Base-by-base conservation (phyloP, 768 basidiomycete genomes). In the Rhizopogon sp. region DNA sequence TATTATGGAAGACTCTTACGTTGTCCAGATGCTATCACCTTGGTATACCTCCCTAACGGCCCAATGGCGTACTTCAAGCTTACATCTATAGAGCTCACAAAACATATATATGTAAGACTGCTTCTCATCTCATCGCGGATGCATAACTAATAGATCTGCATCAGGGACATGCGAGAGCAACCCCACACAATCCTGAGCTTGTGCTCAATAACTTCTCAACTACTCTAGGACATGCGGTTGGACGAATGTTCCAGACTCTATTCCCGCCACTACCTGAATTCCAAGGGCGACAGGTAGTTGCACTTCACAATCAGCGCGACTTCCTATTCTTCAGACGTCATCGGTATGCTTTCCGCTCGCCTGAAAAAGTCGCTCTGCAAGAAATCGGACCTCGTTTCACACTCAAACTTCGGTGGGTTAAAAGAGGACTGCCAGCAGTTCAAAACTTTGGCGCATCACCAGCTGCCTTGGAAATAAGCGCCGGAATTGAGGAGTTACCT, bases 381-480 rank as follows among this genome's bases (percentile, higher is more conserved):
- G 97, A 99, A 71, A 99, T 99, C 59, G 97, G 97, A 2, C 97
- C 97, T 6, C 84, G 96, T 33, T 97, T 99, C 66, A 98, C 97
- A 0, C 78, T 98, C 10, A 98, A 98, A 72, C 76, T 99, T 54
- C 79, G 87, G 39, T 97, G 87, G 78, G 71, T 99, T 55, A 85
- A 88, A 66, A 93, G 89, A 62, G 94, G 93, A 9, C 75, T 95
- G 20, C 95, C 94, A 1, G 85, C 88, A 5, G 91, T 94, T 28
- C 79, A 79, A 58, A 78, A 81, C 60, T 76, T 84, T 64, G 85
- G 87, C 28, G 82, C 87, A 58, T 75, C 77, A n/a, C 76, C 83
- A 1, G 74, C 78, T 58, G 72, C 80, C 22, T 64, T 88, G 47
- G 72, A 78, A 57, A 80, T 85, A 56, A 83, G 83, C 58, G 67